Base-by-base conservation (phyloP, 108 stramenopile species). In the Thalassiosira profunda region DNA sequence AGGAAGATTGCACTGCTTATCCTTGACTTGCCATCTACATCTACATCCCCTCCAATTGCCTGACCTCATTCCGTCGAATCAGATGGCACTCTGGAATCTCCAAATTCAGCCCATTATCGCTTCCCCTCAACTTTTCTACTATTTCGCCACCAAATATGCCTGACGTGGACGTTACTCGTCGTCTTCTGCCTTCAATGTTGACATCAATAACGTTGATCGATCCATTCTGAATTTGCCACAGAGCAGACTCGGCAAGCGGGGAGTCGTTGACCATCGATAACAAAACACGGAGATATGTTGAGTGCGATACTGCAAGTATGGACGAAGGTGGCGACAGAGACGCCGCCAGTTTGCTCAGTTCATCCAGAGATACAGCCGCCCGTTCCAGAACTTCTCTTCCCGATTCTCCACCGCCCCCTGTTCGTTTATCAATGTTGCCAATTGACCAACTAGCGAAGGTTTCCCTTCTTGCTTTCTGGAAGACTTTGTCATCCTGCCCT, bases 131-230 rank as follows among this genome's bases (percentile, higher is more conserved):
- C 21, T 29, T 36, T 23, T 5, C 26, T 10, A 62, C 84, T 71
- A 47, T 81, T 62, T 33, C 52, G 35, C 88, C 85, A 43, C 85
- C 83, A 69, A 89, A 79, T n/a, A 89, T 15, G 9, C 56, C 56
- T 15, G 68, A 64, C 33, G 59, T 85, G 1, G 60, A 9, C 11
- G 54, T 76, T 1, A 85, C 17, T 11, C n/a, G 42, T 40, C 65
- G 43, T 17, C 52, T 60, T 36, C 45, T 56, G 3, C 79, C 74
- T 24, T 75, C 43, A 4, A 71, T 35, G 30, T 74, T 85, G 5
- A 89, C 66, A 63, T 92, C 91, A 8, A 92, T 41, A 8, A 92
- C 85, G 67, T 86, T 89, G 20, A 92, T 70, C 33, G 83, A 81
- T 29, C 86, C 84, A 64, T 92, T 92, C 6, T 70, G 49, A 42